Percentiles rank a stretch among this genome's conserved stretches.
These are phyloP conservation scores for Cryptococcus sp. DNA, from an alignment of 1,284 basidiomycete genomes.

Conservation along the genomic window DNA sequence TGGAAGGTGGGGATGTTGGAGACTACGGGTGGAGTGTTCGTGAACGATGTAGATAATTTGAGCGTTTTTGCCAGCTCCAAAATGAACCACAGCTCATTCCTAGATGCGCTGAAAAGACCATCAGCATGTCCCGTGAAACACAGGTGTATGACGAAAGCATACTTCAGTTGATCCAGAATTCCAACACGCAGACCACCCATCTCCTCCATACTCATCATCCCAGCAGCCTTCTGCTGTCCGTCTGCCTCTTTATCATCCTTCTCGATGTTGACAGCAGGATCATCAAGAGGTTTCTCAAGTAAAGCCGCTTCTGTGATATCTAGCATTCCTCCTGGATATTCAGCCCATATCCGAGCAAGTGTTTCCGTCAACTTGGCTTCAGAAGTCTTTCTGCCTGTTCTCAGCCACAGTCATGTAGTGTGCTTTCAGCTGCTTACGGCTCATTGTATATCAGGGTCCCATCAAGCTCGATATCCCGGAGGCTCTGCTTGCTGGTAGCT, in stretches of 20 bases:
- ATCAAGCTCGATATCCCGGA: conserved; percentile 26
- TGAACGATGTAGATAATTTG: conserved; percentile 15
- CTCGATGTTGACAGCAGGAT: conserved; percentile 7
- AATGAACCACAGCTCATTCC: conserved; percentile 43
- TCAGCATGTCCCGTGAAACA: not conserved
- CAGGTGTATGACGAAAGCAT: conserved; percentile 4
- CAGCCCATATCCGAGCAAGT: conserved; percentile 38
- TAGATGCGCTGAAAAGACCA: conserved; percentile 10
- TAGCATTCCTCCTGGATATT: conserved; percentile 36
- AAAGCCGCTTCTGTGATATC: conserved; percentile 31
- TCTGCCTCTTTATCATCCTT: conserved; percentile 3
- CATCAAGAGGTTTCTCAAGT: conserved; percentile 12
- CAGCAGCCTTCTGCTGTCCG: conserved; percentile 9
- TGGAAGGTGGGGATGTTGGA: conserved; percentile 3
- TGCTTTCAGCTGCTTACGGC: conserved; percentile 15
- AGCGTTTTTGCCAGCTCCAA: conserved; percentile 41
- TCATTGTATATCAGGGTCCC: conserved; percentile 28
- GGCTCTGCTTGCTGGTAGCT: conserved; percentile 17
- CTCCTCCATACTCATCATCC: conserved; percentile 29
- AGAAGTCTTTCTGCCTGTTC: conserved; percentile 11
- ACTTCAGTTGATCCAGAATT: conserved; percentile 35
- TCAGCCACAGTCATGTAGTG: not conserved
- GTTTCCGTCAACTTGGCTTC: conserved; percentile 23
- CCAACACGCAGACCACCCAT: conserved; percentile 37
- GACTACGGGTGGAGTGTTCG: conserved; percentile 29